phyloP scores from a whole-genome alignment of 179 eudicot genomes.

The Patellifolia procumbens region DNA sequence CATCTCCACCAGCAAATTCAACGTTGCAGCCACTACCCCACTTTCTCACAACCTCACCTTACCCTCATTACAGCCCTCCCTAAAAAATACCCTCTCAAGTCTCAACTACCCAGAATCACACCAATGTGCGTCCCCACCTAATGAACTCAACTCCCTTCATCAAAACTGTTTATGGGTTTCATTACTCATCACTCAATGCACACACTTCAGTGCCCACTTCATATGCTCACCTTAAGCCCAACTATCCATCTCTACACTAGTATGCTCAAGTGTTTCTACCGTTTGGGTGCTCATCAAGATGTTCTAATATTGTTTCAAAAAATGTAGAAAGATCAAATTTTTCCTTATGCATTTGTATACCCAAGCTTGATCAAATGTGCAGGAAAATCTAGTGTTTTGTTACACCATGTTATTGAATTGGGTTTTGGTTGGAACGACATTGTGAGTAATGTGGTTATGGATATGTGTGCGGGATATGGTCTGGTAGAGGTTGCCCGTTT shows the following conservation, averaged over 20 bases:
- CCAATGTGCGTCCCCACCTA: conserved; percentile 50
- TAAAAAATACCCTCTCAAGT: no score
- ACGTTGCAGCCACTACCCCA: no score
- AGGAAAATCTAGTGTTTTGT: conserved; percentile 37
- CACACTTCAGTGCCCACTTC: conserved; percentile 43
- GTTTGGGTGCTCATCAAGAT: conserved; percentile 34
- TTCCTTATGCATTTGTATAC: conserved; percentile 45
- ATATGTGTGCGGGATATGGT: conserved; percentile 48
- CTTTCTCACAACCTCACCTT: no score
- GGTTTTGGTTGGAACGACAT: conserved; percentile 39
- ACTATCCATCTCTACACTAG: conserved; percentile 41
- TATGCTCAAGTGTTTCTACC: conserved; percentile 48
- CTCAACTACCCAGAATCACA: conserved; percentile 35
- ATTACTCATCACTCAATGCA: conserved; percentile 46
- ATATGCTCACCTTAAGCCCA: conserved; percentile 37
- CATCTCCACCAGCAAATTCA: no score
- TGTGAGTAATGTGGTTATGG: conserved; percentile 49
- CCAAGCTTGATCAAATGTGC: conserved; percentile 58
- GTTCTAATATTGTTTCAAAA: conserved; percentile 34
- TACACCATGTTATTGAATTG: conserved; percentile 55
- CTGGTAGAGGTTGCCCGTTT: conserved; percentile 47
- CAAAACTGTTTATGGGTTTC: conserved; percentile 44
- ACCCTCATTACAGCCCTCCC: no score
- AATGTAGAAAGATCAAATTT: conserved; percentile 35
- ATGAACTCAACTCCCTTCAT: conserved; percentile 41